Base-by-base conservation (phyloP, 805 yeast species). In the Wickerhamomyces pijperi region DNA sequence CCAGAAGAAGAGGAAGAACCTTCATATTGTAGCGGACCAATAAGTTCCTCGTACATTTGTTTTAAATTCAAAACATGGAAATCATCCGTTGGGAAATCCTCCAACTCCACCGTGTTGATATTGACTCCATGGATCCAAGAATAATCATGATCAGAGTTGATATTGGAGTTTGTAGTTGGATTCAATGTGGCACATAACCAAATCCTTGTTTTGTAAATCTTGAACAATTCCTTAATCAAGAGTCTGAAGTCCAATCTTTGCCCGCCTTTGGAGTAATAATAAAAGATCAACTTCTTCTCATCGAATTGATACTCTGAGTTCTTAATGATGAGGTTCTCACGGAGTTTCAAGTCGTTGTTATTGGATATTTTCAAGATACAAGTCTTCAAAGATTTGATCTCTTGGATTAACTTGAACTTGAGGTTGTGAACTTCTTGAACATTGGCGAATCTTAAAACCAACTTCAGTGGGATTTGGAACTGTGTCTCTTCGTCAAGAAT, bases 241-340 rank as follows among this genome's bases (percentile, higher is more conserved):
- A 74, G 81, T 42, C 90, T 64, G 54, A 82, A 82, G 54, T 83
- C 92, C 40, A 82, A 70, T 47, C 92, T 63, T 49, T 76, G 76
- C 6, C 19, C 19, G 9, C 19, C 19, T 36, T 72, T 68, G 50
- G 80, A 69, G 40, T 65, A 68, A 51, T 79, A 80, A 58, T 81
- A 82, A 48, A 82, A 78, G 6, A 81, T 82, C 44, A 82, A 65
- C 49, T 83, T 83, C 54, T 81, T 80, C 42, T 82, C 73, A 56
- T 83, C 92, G 58, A 80, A 82, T 58, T 83, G 94, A 58, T 79
- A 82, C 56, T 83, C 94, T 1, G 85, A 81, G 54, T 78, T 82
- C 46, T 82, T 65, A 37, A 83, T 69, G 14, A 43, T 43, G 18
- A 46, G 33, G 28, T 43, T 48, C 71, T 73, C 61, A 82, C 57